These are phyloP conservation scores for Cubamyces lactineus DNA, from an alignment of 768 basidiomycete species.

Conservation along the genomic window DNA sequence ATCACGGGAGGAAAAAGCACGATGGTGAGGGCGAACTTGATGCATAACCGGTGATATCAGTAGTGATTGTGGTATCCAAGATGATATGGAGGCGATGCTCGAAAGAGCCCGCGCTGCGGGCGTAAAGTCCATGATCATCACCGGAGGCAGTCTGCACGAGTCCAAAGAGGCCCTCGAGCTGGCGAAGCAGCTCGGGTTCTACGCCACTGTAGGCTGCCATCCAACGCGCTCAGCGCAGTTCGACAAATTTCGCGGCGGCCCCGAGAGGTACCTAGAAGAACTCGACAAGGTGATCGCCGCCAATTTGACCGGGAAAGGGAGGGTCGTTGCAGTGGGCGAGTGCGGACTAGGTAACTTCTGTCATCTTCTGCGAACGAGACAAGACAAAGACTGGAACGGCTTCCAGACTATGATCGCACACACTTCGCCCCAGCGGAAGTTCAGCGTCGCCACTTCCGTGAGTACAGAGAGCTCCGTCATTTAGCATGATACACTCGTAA, in stretches of 20 bases:
- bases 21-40: conserved; percentile 44
- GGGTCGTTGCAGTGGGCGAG: conserved; percentile 76
- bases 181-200: conserved; percentile 61
- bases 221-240: conserved; percentile 77
- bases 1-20: conserved; percentile 54
- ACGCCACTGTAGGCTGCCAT: conserved; percentile 79
- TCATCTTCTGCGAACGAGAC: not conserved
- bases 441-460: conserved; percentile 68
- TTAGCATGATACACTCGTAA: too few relatives aligned
- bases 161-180: conserved; percentile 60
- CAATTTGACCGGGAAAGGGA: conserved; percentile 54
- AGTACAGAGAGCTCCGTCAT: conserved; percentile 26
- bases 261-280: conserved; percentile 60
- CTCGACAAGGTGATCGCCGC: conserved; percentile 57
- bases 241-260: conserved; percentile 56
- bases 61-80: conserved; percentile 35
- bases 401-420: conserved; percentile 74
- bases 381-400: not conserved
- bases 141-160: conserved; percentile 71
- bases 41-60: conserved; percentile 10
- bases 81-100: conserved; percentile 66
- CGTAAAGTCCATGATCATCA: conserved; percentile 73
- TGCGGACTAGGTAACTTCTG: conserved; percentile 66
- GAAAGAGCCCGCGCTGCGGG: conserved; percentile 59
- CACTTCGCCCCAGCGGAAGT: conserved; percentile 62